Conservation (phyloP, 768 basidiomycete genomes). For the Hydnomerulius pinastri region DNA sequence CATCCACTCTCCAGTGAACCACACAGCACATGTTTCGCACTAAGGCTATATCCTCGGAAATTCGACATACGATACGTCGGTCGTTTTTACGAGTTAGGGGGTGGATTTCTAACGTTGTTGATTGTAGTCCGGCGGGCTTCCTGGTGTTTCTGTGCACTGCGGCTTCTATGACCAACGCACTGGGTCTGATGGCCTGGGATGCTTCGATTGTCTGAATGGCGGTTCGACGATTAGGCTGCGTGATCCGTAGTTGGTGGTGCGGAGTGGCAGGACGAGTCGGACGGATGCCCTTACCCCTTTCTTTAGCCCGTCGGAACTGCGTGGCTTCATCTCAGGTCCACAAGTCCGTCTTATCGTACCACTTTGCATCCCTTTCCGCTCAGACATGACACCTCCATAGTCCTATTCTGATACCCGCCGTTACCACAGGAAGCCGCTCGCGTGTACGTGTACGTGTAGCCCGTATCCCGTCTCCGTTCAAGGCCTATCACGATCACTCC, state of each 20-base stretch:
- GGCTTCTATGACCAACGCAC: neutral
- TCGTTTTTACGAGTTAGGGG: conserved; percentile 10
- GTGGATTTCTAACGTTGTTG: neutral
- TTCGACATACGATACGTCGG: conserved; percentile 10
- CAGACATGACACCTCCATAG: neutral
- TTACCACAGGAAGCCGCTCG: conserved; percentile 9
- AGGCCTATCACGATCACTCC: conserved; percentile 5
- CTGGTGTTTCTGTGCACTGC: neutral
- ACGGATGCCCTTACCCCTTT: neutral
- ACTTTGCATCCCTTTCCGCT: conserved; percentile 4
- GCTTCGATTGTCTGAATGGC: neutral
- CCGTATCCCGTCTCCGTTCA: neutral
- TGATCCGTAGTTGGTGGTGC: neutral
- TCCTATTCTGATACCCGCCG: conserved; percentile 3
- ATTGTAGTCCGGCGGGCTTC: neutral
- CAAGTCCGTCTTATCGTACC: conserved; percentile 9
- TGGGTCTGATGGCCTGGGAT: neutral
- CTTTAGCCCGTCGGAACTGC: conserved; percentile 11
- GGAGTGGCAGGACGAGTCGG: too few species aligned
- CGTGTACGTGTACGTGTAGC: neutral
- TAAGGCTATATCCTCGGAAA: conserved; percentile 26
- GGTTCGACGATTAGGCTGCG: neutral
- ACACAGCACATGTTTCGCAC: neutral
- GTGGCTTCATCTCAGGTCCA: conserved; percentile 7
- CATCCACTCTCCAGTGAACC: conserved; percentile 4